Base-by-base conservation (phyloP, 805 yeast genomes). In the Alloascoidea africana region DNA sequence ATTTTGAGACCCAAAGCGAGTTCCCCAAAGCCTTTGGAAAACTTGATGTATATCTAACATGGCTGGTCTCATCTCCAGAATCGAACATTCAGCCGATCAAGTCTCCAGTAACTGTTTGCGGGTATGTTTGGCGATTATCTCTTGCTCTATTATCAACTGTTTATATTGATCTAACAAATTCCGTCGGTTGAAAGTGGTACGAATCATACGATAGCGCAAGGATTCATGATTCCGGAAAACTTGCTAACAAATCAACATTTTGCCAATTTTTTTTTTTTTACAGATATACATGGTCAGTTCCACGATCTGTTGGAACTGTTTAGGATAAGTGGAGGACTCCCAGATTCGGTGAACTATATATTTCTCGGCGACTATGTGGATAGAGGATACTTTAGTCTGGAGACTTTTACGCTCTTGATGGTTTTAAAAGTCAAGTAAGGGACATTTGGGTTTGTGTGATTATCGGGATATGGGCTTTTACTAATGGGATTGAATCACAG, bases 271-370 rank as follows among this genome's bases (percentile, higher is more conserved):
- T 8, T 23, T 23, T 23, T 23, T 23, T 23, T 8, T 8, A 8
- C n/a, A 53, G 98, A 89, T 59, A 91, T 89, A 49, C 98, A 89
- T 58, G 98, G 98, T 3, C 98, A 89, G 57, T 89, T 89, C 56
- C 97, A 89, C 55, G 98, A 89, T 57, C 66, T 89, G 42, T 61
- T 89, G 43, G 96, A 91, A 56, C 65, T 89, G 17, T 91, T 91
- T 58, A 66, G 94, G 46, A 79, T 87, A 8, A 72, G 86, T 17
- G 98, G 98, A 34, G 97, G 97, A 14, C 71, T 87, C 45, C 97
- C 97, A 0, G 73, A 74, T 42, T 76, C 76, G 41, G 76, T 79
- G 38, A 77, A 79, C 54, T 89, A 82, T 59, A 72, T 89, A 35
- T 89, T 89, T 48, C 59, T 89, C 48, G 98, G 98, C 30, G 98